A percentile compares a stretch with the other conserved stretches of the same genome.
phyloP scores from a whole-genome alignment of 2,329 filamentous ascomycete species.

The Arthrobotrys pseudoclavata region DNA sequence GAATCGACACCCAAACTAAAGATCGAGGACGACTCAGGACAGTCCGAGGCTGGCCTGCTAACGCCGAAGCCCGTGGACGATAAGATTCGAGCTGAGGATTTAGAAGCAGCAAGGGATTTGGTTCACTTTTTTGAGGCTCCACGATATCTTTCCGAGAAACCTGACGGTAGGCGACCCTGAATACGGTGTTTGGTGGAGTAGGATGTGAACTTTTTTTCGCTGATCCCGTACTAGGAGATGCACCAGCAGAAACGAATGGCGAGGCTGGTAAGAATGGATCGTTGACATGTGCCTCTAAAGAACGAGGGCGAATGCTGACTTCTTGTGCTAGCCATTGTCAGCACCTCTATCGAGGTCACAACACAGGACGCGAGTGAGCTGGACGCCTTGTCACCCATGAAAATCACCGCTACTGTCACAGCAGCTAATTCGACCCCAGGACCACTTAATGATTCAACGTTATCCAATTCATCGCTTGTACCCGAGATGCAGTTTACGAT shows the following conservation, averaged over 20 bases:
- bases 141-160: constrained; percentile 55
- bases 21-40: constrained; percentile 50
- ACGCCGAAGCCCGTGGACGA: constrained; percentile 53
- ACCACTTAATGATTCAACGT: constrained; percentile 9
- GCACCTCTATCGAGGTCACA: constrained; percentile 42
- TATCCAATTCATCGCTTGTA: constrained; percentile 19
- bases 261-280: constrained; percentile 41
- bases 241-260: constrained; percentile 12
- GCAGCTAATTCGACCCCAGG: constrained; percentile 17
- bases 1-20: constrained; percentile 52
- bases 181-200: background rate
- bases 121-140: constrained; percentile 59
- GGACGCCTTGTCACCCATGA: constrained; percentile 20
- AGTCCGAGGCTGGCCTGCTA: constrained; percentile 40
- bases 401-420: constrained; percentile 24
- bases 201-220: constrained; percentile 11
- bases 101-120: constrained; percentile 54
- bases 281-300: background rate
- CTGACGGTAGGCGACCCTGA: constrained; percentile 48
- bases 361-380: constrained; percentile 33
- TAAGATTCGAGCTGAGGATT: constrained; percentile 51
- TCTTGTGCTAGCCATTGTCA: constrained; percentile 26
- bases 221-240: constrained; percentile 33
- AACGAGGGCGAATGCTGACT: constrained; percentile 18
- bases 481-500: constrained; percentile 37